phyloP scores from a whole-genome alignment of 352 stramenopile genomes.

The Phytophthora syringae region DNA sequence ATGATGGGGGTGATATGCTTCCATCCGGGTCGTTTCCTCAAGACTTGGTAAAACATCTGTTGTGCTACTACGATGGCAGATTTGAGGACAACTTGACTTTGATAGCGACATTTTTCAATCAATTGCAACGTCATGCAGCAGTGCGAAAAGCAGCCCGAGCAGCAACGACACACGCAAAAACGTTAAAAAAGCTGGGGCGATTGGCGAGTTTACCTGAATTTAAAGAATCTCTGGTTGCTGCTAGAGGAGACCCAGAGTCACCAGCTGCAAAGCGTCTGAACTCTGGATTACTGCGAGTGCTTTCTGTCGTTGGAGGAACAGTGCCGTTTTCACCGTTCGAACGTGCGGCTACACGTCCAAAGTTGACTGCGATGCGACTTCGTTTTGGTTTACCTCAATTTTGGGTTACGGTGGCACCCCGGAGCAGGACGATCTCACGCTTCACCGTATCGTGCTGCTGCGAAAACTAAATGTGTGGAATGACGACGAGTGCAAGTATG shows the following conservation, averaged over 20 bases:
- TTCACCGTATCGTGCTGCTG: no score
- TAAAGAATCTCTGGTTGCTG: background rate
- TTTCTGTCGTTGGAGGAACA: background rate
- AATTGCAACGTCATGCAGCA: constrained; percentile 2
- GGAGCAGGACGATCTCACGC: no score
- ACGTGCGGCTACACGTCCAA: no score
- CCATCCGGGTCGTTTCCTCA: background rate
- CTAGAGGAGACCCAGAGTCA: background rate
- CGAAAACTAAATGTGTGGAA: no score
- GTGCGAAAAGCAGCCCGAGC: background rate
- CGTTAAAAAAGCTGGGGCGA: background rate
- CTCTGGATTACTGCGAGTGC: background rate
- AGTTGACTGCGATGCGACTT: no score
- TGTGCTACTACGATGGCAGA: constrained; percentile 5
- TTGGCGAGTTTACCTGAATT: constrained; percentile 1
- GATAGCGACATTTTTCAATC: constrained; percentile 5
- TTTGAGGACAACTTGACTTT: constrained; percentile 2
- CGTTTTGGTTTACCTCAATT: no score
- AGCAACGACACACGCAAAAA: background rate
- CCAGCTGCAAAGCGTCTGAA: constrained; percentile 1
- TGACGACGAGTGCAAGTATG: no score
- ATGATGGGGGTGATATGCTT: constrained; percentile 1
- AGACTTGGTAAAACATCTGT: no score
- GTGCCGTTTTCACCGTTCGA: constrained; percentile 8
- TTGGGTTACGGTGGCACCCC: no score